phyloP scores from a whole-genome alignment of 371 early-diverging fungal genomes.

The Apophysomyces variabilis region DNA sequence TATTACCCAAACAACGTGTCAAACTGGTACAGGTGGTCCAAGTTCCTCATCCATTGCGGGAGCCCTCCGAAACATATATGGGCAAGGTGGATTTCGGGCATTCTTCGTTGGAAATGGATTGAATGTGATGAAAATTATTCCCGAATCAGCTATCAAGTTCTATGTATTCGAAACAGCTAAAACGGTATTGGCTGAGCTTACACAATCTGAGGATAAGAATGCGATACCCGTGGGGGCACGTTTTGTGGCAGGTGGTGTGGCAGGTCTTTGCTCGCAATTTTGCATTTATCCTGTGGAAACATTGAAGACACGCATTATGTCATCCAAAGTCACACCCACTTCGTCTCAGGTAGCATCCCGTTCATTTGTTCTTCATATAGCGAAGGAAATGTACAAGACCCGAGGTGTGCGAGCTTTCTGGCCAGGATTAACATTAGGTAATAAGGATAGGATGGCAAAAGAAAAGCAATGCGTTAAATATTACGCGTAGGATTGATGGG shows the following conservation, averaged over 20 bases:
- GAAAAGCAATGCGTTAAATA: too few relatives aligned
- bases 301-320: slow-evolving; percentile 80
- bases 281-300: slow-evolving; percentile 85
- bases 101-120: slow-evolving; percentile 81
- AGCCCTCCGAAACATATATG: slow-evolving; percentile 58
- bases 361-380: slow-evolving; percentile 47
- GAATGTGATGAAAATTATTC: slow-evolving; percentile 77
- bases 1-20: slow-evolving; percentile 53
- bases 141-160: slow-evolving; percentile 79
- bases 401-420: slow-evolving; percentile 74
- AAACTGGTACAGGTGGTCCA: not conserved
- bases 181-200: slow-evolving; percentile 53
- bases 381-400: slow-evolving; percentile 60
- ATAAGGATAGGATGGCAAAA: not conserved
- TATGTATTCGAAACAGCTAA: slow-evolving; percentile 76
- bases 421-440: slow-evolving; percentile 68
- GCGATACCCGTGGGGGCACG: slow-evolving; percentile 66
- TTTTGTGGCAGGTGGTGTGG: slow-evolving; percentile 82
- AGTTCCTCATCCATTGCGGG: slow-evolving; percentile 30
- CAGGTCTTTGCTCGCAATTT: slow-evolving; percentile 78
- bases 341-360: slow-evolving; percentile 15
- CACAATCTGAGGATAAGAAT: slow-evolving; percentile 54
- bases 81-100: slow-evolving; percentile 62
- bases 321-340: slow-evolving; percentile 36
- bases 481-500: slow-evolving; percentile 54